Evolutionary conservation across 164 flowering plant species (phyloP), one percentile per base, ranked within the genome.

Genomic region (Vitis cinerea): DNA sequence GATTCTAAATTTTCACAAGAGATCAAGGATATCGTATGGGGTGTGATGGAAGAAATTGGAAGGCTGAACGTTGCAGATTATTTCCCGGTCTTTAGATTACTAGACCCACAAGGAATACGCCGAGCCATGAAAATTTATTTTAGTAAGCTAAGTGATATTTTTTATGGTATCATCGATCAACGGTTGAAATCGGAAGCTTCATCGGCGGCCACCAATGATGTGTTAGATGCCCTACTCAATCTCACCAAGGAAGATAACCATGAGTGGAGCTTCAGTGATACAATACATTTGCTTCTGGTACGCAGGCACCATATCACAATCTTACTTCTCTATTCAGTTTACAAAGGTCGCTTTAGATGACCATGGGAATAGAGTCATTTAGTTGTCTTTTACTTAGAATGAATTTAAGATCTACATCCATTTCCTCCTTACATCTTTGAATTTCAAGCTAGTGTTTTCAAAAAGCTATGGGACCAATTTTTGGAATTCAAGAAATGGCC

Each of bases 51-150:
- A 11, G 66, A 63, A 31, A 44, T 14, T 4, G 83, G 73, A 47
- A 78, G 17, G 51, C 78, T 82, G 0, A 83, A 78, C 47, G 0
- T 78, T 6, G 68, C 67, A 2, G 83, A 82, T 50, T 80, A 50
- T 44, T 76, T 75, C 30, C 83, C 85, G 10, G 37, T 52, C 0
- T 56, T 83, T n/a, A 23, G 66, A 15, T 2, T 8, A 14, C 2
- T 80, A 3, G 85, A 83, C 50, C 80, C 67, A 7, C 81, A 80
- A 53, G 79, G 82, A 1, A 63, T 70, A 9, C 19, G 74, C 14
- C 61, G 72, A 0, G 49, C 70, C 12, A 50, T 52, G 50, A 69
- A 29, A 1, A 16, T 2, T 16, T 44, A 70, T 61, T 65, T 63
- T 3, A 49, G 68, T 14, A 65, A 57, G 14, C 4, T 76, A 27